These are phyloP conservation scores for Eimeria necatrix DNA, from an alignment of 169 alveolate genomes.

Conservation along the genomic window DNA sequence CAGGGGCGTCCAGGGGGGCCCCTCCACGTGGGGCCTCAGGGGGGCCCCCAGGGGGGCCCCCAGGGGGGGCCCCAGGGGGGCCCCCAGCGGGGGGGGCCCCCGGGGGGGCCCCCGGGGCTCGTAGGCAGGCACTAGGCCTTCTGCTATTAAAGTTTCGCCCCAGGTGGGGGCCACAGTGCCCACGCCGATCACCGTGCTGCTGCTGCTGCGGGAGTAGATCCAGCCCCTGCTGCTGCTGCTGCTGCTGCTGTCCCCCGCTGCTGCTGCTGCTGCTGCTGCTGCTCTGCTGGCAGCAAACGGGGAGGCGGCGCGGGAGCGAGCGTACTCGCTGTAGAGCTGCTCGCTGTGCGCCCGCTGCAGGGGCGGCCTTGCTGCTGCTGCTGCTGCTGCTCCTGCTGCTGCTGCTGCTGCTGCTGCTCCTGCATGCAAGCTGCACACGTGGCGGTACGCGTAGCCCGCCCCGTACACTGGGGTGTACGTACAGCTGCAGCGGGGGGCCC, in stretches of 20 bases:
- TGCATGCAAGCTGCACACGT: background rate
- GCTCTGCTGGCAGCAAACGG: background rate
- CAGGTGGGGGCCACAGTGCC: slow-evolving; percentile 37
- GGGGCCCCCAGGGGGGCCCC: too few relatives aligned
- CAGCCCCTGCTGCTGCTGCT: background rate
- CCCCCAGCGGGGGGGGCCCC: too few relatives aligned
- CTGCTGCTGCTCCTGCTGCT: background rate
- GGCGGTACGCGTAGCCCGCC: too few relatives aligned
- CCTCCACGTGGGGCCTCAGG: background rate
- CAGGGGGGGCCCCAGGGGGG: too few relatives aligned
- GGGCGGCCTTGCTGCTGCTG: background rate
- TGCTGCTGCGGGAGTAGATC: background rate
- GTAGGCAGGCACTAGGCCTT: slow-evolving; percentile 29
- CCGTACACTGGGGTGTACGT: too few relatives aligned
- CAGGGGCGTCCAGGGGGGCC: background rate
- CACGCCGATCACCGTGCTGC: background rate
- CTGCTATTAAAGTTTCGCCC: slow-evolving; percentile 41
- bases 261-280: background rate
- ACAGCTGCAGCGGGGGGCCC: background rate
- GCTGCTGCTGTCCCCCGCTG: background rate
- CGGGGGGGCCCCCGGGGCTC: background rate
- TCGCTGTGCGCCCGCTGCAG: background rate
- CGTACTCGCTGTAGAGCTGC: background rate
- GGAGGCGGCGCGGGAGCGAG: background rate
- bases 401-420: background rate